Percentiles rank a stretch among this genome's conserved stretches.
Conservation (phyloP, 2,329 filamentous ascomycete genomes). For the Mollisia scopiformis region DNA sequence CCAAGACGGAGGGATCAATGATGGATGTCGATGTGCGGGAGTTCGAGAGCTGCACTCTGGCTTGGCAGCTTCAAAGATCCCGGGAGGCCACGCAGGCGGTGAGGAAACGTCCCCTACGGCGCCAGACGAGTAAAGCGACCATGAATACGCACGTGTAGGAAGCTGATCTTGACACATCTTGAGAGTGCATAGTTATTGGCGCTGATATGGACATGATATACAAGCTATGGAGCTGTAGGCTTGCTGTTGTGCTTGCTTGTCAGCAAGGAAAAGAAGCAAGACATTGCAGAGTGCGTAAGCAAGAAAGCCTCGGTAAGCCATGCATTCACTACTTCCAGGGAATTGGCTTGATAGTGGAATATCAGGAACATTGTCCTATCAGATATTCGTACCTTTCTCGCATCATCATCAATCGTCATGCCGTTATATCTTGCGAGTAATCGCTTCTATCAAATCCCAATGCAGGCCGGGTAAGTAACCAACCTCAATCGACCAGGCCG, state of each 20-base stretch:
- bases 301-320: not conserved
- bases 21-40: not conserved
- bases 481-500: not conserved
- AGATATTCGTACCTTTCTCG: not conserved
- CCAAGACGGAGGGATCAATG: not conserved
- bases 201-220: constrained; percentile 1
- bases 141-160: not conserved
- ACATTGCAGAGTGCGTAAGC: not conserved
- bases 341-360: not conserved
- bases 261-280: not conserved
- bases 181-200: not conserved
- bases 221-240: not conserved
- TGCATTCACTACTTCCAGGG: too few species aligned
- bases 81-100: constrained; percentile 1
- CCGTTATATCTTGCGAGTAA: not conserved
- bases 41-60: not conserved
- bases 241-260: not conserved
- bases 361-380: not conserved
- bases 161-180: not conserved
- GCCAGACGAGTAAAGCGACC: constrained; percentile 5
- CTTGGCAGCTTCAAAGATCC: constrained; percentile 1
- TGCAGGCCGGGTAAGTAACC: not conserved
- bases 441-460: not conserved
- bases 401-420: not conserved
- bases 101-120: not conserved